These are phyloP conservation scores for Pseudognaphalium luteoalbum DNA, from an alignment of 129 eudicot genomes.

Conservation along the genomic window DNA sequence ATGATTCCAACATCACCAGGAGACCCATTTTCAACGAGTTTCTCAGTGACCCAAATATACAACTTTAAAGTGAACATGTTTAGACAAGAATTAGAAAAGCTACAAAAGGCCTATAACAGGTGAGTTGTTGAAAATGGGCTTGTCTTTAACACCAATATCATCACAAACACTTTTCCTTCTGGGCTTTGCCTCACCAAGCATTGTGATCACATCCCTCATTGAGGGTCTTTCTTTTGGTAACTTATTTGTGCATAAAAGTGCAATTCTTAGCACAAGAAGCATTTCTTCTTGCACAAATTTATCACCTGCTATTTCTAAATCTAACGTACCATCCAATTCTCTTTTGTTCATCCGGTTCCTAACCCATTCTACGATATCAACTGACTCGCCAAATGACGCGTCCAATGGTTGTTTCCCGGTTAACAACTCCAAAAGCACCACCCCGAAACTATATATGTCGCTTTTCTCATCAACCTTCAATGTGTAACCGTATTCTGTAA, in stretches of 20 bases:
- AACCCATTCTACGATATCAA: conserved; percentile 68
- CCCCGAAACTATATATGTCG: conserved; percentile 70
- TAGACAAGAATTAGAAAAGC: not conserved
- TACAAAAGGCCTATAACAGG: conserved; percentile 62
- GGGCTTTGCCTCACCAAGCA: conserved; percentile 77
- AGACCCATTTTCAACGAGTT: not conserved
- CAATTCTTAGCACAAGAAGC: conserved; percentile 62
- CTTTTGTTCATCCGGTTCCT: conserved; percentile 38
- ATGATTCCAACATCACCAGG: not conserved
- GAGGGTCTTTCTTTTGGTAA: conserved; percentile 70
- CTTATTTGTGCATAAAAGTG: conserved; percentile 66
- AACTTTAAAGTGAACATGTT: not conserved
- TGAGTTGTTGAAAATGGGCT: conserved; percentile 64
- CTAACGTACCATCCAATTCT: conserved; percentile 43
- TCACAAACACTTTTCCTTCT: conserved; percentile 69
- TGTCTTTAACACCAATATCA: conserved; percentile 53
- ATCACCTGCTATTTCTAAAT: conserved; percentile 51
- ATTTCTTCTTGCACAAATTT: conserved; percentile 73
- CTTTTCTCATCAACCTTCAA: conserved; percentile 69
- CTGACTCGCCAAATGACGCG: conserved; percentile 50
- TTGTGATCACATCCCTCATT: conserved; percentile 69
- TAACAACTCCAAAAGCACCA: conserved; percentile 60
- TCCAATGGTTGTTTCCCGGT: conserved; percentile 61
- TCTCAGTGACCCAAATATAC: not conserved
- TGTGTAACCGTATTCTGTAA: conserved; percentile 68